A percentile compares a stretch with the other conserved stretches of the same genome.
phyloP scores from a whole-genome alignment of 805 yeast genomes.

The Wickerhamiella vanderwaltii region DNA sequence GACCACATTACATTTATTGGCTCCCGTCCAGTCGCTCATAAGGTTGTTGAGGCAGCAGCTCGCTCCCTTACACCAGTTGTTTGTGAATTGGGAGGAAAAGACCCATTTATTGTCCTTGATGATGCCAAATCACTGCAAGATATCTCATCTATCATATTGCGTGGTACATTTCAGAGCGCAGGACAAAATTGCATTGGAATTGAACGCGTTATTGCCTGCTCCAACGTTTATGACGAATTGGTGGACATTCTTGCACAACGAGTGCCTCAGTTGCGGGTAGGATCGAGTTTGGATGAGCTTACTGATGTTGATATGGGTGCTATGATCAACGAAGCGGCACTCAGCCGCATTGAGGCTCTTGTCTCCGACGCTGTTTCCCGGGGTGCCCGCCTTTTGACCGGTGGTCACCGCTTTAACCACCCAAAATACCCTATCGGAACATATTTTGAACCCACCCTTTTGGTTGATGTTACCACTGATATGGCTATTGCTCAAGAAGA shows the following conservation, averaged over 20 bases:
- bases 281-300: constrained; percentile 83
- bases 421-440: constrained; percentile 95
- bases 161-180: constrained; percentile 94
- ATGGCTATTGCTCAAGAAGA: constrained; percentile 81
- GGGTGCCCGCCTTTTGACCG: constrained; percentile 72
- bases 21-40: constrained; percentile 86
- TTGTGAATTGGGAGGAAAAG: constrained; percentile 95
- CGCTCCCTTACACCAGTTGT: constrained; percentile 86
- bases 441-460: constrained; percentile 80
- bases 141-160: constrained; percentile 68
- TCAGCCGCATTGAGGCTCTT: constrained; percentile 51
- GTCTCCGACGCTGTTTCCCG: constrained; percentile 59
- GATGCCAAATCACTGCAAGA: constrained; percentile 21
- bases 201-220: constrained; percentile 80
- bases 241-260: constrained; percentile 45
- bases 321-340: constrained; percentile 68
- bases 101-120: constrained; percentile 77
- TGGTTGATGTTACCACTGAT: constrained; percentile 63
- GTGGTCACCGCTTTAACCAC: constrained; percentile 71
- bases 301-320: constrained; percentile 96
- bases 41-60: constrained; percentile 73
- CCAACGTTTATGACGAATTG: constrained; percentile 50
- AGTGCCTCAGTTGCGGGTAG: constrained; percentile 54
- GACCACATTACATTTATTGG: constrained; percentile 92
- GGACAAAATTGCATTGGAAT: constrained; percentile 98